phyloP scores from a whole-genome alignment of 1,284 basidiomycete genomes.

The Irpex sp. region DNA sequence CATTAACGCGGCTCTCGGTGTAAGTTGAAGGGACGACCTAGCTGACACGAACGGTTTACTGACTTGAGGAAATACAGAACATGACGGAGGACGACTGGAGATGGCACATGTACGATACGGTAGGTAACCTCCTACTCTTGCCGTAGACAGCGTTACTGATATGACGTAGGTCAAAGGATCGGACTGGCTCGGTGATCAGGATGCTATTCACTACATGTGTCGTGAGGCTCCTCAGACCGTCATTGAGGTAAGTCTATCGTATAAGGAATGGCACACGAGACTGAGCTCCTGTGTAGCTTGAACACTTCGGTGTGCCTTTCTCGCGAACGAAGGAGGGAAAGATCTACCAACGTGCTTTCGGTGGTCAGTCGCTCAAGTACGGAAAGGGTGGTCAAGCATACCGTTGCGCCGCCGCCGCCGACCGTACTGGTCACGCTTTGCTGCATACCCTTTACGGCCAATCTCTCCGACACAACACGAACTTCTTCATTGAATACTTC shows the following conservation, averaged over 20 bases:
- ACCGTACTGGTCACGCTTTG: slow-evolving; percentile 98
- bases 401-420: slow-evolving; percentile 97
- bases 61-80: slow-evolving; percentile 56
- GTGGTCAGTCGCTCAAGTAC: slow-evolving; percentile 95
- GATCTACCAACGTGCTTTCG: slow-evolving; percentile 99
- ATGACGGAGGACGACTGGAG: slow-evolving; percentile 99
- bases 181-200: slow-evolving; percentile 99
- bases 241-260: slow-evolving; percentile 63
- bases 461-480: slow-evolving; percentile 98
- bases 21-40: slow-evolving; percentile 35
- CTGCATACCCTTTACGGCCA: slow-evolving; percentile 99
- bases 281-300: slow-evolving; percentile 58
- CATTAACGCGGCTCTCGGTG: slow-evolving; percentile 97
- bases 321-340: slow-evolving; percentile 99
- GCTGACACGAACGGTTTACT: background rate
- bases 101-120: slow-evolving; percentile 99
- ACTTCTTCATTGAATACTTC: slow-evolving; percentile 99
- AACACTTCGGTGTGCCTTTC: slow-evolving; percentile 99
- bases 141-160: slow-evolving; percentile 8
- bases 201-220: slow-evolving; percentile 99
- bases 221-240: slow-evolving; percentile 93
- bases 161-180: slow-evolving; percentile 89
- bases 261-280: background rate
- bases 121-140: slow-evolving; percentile 32
- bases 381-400: slow-evolving; percentile 99